Base-by-base conservation (phyloP, 2,329 filamentous ascomycete species). In the Cladosporium sp. region DNA sequence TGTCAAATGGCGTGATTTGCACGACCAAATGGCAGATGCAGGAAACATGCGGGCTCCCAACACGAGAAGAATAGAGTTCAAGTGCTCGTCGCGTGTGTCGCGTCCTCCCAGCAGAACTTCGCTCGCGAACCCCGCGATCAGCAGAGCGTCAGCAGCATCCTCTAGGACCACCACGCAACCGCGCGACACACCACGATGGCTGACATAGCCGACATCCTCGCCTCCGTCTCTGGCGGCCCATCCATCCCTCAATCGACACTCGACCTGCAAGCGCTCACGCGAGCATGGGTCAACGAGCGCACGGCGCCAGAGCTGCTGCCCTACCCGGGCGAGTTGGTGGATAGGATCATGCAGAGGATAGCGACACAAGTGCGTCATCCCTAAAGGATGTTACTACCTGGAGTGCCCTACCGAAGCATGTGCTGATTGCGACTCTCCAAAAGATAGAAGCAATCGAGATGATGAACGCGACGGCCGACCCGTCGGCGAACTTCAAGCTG, bases 201-300 rank as follows among this genome's bases (percentile, higher is more conserved):
- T 31, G 73, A 77, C 54, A 77, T 77, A 57, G 69, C 73, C 59
- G 77, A 79, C 64, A 76, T 79, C 56, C 73, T 79, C 60, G 74
- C 75, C 56, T 74, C 76, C 37, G 73, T 78, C 32, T 67, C 72
- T n/a, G 64, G 65, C 0, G 43, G 43, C 35, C 59, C 62, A 3
- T 58, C 74, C 34, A 69, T 81, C 14, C 80, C 82, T 2, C 60
- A 56, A 35, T 35, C 31, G 18, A 46, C 54, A 9, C 79, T 83
- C 64, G 92, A 97, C 71, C 79, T 97, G 60, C 90, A 96, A 69
- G 83, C 87, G 49, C 75, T 98, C 61, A 96, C 92, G 61, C 86
- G 92, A 63, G 86, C 85, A 63, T 98, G 92, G 92, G 82, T 96
- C 42, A 89, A 92, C 41, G 95, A 98, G 71, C 83, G 93, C 61